phyloP scores from a whole-genome alignment of 2,329 filamentous ascomycete genomes.

The Paramyrothecium sp. region DNA sequence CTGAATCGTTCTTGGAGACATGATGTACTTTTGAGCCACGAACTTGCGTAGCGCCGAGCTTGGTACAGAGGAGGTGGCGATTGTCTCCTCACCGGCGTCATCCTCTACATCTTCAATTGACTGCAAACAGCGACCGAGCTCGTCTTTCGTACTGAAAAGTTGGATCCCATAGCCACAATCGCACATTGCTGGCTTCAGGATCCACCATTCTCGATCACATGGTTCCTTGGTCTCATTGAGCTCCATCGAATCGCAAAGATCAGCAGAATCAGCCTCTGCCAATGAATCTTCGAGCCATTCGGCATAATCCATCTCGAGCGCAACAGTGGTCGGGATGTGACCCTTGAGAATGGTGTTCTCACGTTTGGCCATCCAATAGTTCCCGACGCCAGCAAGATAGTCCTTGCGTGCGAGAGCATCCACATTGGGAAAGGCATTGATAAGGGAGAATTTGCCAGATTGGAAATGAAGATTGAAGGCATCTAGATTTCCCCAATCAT shows the following conservation, averaged over 20 bases:
- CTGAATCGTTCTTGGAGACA: constrained; percentile 25
- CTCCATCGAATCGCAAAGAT: constrained; percentile 30
- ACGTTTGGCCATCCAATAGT: constrained; percentile 34
- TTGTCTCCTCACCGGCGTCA: constrained; percentile 17
- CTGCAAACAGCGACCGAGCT: constrained; percentile 32
- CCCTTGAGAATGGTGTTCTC: constrained; percentile 27
- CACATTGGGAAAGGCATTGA: constrained; percentile 38
- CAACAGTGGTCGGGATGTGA: constrained; percentile 28
- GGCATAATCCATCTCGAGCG: constrained; percentile 33
- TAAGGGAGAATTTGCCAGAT: constrained; percentile 20
- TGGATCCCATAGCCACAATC: constrained; percentile 38
- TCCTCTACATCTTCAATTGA: constrained; percentile 32
- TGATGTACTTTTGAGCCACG: constrained; percentile 35
- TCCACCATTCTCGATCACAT: constrained; percentile 34
- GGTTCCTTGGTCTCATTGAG: constrained; percentile 26
- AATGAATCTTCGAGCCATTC: constrained; percentile 37
- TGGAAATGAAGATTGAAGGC: constrained; percentile 28
- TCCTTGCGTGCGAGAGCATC: constrained; percentile 36
- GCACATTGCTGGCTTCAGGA: constrained; percentile 35
- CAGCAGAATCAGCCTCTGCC: constrained; percentile 33
- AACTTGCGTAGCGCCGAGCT: constrained; percentile 35
- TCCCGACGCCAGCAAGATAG: constrained; percentile 29
- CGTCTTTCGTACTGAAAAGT: constrained; percentile 34
- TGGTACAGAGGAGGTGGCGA: constrained; percentile 25
- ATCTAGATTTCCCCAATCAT: constrained; percentile 24